Base-by-base conservation (phyloP, 176 grass and related monocot species). In the Avena sativa region DNA sequence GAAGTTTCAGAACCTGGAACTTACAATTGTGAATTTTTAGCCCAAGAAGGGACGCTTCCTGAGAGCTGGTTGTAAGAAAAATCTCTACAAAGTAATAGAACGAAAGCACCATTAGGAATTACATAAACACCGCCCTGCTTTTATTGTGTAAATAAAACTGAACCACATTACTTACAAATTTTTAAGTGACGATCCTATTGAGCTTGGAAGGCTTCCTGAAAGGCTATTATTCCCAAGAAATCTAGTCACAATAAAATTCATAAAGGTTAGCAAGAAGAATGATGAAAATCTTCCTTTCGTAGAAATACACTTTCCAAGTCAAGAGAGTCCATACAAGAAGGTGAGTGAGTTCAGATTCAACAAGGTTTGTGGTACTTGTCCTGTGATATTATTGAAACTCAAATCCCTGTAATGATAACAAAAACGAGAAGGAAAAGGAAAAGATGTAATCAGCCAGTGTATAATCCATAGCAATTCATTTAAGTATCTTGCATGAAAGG, bases 321-420 rank as follows among this genome's bases (percentile, higher is more conserved):
- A 76, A 76, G 49, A 55, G 28, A 76, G 49, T 76, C 23, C 74
- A 76, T 76, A 98, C 96, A 98, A 87, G 76, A 82, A 88, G 15
- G 0, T 12, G 7, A 98, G 87, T 21, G 52, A 91, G 30, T 74
- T 64, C 65, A 98, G 78, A 82, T 32, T 98, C 14, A 98, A 87
- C 81, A 96, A 86, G 12, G 96, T 92, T 57, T 83, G 87, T 66
- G 93, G 90, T 83, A 96, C 46, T 90, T 88, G 78, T 6, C 93
- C 96, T 34, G 93, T 94, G 53, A 98, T 86, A 87, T 92, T 94
- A 80, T 98, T 98, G 73, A 98, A 98, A 79, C 96, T 98, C 86
- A 94, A 89, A 85, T 98, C 96, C 90, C 93, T 95, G 28, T 34
- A 46, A 25, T 65, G 44, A 79, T 11, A 40, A 10, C 17, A 43